Evolutionary conservation across 306 rosid genomes (phyloP).

Genomic region (Oxytropis ochrocephala): DNA sequence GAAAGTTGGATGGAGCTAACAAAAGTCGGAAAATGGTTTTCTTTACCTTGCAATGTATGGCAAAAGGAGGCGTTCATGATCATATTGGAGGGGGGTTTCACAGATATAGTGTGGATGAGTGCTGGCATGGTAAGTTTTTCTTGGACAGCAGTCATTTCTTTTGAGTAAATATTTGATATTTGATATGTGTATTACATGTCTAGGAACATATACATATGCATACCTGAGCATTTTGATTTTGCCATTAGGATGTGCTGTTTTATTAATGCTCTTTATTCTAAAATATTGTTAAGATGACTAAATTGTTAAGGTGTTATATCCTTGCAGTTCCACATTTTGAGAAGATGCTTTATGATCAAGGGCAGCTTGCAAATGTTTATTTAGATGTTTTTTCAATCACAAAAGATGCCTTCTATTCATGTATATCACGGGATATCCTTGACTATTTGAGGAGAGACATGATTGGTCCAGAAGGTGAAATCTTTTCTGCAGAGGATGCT

Average conservation of each 20-base stretch:
- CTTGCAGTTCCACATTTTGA: constrained; percentile 96
- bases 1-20: constrained; percentile 46
- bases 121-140: constrained; percentile 87
- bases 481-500: constrained; percentile 99
- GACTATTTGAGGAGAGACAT: constrained; percentile 90
- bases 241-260: not conserved
- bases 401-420: constrained; percentile 65
- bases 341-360: constrained; percentile 98
- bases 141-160: constrained; percentile 9
- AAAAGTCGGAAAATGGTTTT: constrained; percentile 50
- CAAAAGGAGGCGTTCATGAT: constrained; percentile 89
- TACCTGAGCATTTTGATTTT: constrained; percentile 1
- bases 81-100: constrained; percentile 97
- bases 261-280: not conserved
- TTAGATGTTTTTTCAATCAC: constrained; percentile 76
- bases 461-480: constrained; percentile 93
- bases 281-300: constrained; percentile 14
- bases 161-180: not conserved
- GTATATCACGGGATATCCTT: constrained; percentile 65
- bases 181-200: not conserved
- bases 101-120: constrained; percentile 93
- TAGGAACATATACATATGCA: not conserved
- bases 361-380: constrained; percentile 75
- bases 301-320: constrained; percentile 18
- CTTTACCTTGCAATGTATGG: constrained; percentile 78